phyloP scores from a whole-genome alignment of 257 asterid genomes.

The Nicotiana tomentosiformis region DNA sequence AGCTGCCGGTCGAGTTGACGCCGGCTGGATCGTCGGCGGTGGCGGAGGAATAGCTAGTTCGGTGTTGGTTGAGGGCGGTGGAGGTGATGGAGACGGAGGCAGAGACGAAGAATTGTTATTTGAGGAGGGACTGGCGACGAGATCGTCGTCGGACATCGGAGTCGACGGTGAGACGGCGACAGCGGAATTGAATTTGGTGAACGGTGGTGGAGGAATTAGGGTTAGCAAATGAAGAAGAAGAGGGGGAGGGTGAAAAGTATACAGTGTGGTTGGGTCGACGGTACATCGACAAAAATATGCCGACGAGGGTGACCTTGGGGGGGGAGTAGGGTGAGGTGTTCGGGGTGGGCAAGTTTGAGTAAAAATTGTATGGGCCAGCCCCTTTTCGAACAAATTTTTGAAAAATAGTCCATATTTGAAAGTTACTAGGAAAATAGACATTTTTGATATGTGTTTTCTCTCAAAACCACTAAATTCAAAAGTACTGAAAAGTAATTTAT shows the following conservation, averaged over 20 bases:
- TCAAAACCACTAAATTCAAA: too few species aligned
- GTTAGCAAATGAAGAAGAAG: neutral
- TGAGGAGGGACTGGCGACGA: neutral
- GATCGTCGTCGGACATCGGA: conserved; percentile 31
- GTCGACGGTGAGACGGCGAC: neutral
- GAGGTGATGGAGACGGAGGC: conserved; percentile 22
- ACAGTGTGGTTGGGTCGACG: conserved; percentile 4
- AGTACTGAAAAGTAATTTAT: too few species aligned
- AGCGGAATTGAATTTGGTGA: neutral
- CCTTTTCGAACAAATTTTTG: neutral
- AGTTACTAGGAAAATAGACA: too few species aligned
- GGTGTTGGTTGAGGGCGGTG: conserved; percentile 12
- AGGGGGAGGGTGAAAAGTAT: neutral
- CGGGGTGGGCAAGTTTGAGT: neutral
- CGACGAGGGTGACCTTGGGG: neutral
- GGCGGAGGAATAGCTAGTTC: neutral
- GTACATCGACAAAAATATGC: conserved; percentile 10
- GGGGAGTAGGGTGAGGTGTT: neutral
- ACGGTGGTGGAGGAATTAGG: neutral
- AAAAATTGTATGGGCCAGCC: neutral
- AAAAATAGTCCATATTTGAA: too few species aligned
- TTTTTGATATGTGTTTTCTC: too few species aligned
- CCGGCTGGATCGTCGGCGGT: conserved; percentile 19
- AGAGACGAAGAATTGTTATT: conserved; percentile 9
- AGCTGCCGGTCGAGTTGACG: conserved; percentile 22